Conservation (phyloP, 2,329 filamentous ascomycete genomes). For the Neobulgaria alba region DNA sequence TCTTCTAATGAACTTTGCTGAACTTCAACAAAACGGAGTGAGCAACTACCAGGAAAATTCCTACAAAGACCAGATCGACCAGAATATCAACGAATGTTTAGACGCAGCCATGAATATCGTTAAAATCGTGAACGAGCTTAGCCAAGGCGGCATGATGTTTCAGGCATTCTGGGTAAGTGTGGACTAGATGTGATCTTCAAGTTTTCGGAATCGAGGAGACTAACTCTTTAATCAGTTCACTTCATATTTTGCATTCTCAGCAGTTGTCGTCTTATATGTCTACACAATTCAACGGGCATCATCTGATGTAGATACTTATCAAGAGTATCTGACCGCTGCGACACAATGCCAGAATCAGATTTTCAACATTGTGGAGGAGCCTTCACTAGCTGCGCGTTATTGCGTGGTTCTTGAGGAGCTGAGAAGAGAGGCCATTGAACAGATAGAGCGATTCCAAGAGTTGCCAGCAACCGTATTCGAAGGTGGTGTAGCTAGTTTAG, state of each 20-base stretch:
- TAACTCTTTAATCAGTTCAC: too few relatives aligned
- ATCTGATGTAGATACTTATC: slow-evolving; percentile 1
- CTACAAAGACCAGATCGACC: slow-evolving; percentile 14
- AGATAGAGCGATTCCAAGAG: too few relatives aligned
- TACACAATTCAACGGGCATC: slow-evolving; percentile 32
- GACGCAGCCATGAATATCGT: slow-evolving; percentile 5
- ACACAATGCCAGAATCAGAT: slow-evolving; percentile 26
- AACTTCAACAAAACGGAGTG: too few relatives aligned
- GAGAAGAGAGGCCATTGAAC: too few relatives aligned
- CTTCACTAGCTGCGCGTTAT: too few relatives aligned
- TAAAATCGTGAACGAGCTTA: slow-evolving; percentile 4
- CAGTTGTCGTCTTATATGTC: slow-evolving; percentile 34
- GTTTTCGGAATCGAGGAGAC: too few relatives aligned
- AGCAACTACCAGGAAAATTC: too few relatives aligned
- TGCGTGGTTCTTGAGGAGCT: too few relatives aligned
- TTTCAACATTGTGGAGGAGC: too few relatives aligned
- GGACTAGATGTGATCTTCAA: not conserved
- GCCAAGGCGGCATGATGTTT: slow-evolving; percentile 1
- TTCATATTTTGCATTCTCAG: slow-evolving; percentile 35
- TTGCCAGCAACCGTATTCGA: too few relatives aligned
- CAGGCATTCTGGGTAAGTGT: slow-evolving; percentile 16
- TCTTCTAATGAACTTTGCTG: slow-evolving; percentile 24
- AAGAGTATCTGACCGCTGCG: slow-evolving; percentile 13
- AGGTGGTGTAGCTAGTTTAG: too few relatives aligned
- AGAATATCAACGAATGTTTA: slow-evolving; percentile 5